These are phyloP conservation scores for Penicillium polonicum DNA, from an alignment of 2,329 filamentous ascomycete species.

Conservation along the genomic window DNA sequence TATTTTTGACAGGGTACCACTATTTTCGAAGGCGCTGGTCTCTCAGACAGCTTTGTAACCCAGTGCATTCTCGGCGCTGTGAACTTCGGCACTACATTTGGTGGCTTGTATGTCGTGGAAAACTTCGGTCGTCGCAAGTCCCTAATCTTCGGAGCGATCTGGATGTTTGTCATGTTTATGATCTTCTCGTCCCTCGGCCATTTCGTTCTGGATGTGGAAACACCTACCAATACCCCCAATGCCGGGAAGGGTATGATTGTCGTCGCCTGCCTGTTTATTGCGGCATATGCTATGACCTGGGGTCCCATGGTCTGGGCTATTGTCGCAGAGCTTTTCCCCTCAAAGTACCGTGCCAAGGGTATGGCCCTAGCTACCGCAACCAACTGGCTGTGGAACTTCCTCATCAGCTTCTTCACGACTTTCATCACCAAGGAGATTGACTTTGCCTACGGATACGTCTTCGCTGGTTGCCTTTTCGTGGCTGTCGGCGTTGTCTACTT, in stretches of 20 bases:
- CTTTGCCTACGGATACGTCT: conserved; percentile 74
- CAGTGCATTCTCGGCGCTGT: conserved; percentile 66
- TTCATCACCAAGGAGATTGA: conserved; percentile 72
- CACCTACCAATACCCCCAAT: conserved; percentile 46
- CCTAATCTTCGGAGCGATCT: conserved; percentile 63
- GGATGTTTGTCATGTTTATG: conserved; percentile 65
- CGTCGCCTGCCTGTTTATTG: conserved; percentile 70
- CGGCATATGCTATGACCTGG: conserved; percentile 67
- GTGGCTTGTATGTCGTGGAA: conserved; percentile 68
- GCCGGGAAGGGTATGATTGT: conserved; percentile 69
- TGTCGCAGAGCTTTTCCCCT: conserved; percentile 45
- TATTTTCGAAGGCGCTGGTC: conserved; percentile 62
- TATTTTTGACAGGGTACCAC: conserved; percentile 52
- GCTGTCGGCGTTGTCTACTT: conserved; percentile 66
- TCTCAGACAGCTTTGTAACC: conserved; percentile 62
- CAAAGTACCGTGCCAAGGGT: conserved; percentile 63
- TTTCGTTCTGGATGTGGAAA: conserved; percentile 37
- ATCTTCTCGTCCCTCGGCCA: conserved; percentile 62
- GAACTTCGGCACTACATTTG: conserved; percentile 66
- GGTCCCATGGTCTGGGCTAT: conserved; percentile 59
- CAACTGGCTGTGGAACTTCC: conserved; percentile 75
- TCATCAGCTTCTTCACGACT: conserved; percentile 72
- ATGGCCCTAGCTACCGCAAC: conserved; percentile 77
- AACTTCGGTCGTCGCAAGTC: conserved; percentile 67
- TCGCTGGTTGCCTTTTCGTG: conserved; percentile 67